Conservation (phyloP, 2,329 filamentous ascomycete genomes). For the Cladosporium sp. region DNA sequence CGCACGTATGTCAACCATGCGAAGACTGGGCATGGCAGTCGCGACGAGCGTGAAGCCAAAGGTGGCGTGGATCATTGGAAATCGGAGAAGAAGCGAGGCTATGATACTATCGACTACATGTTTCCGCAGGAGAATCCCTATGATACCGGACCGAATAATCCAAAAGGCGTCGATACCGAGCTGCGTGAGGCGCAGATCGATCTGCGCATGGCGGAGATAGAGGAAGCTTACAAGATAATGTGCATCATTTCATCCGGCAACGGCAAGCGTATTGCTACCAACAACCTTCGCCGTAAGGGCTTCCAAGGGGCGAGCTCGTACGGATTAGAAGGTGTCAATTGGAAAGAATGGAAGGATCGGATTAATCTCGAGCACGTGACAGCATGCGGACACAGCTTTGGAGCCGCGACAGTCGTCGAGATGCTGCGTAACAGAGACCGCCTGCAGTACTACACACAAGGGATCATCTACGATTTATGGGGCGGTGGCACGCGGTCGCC, state of each 20-base stretch:
- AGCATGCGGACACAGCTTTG: conserved; percentile 63
- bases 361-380: conserved; percentile 57
- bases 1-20: conserved; percentile 57
- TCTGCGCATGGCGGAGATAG: conserved; percentile 59
- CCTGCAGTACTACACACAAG: conserved; percentile 57
- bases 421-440: conserved; percentile 52
- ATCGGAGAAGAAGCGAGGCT: conserved; percentile 24
- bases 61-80: conserved; percentile 24
- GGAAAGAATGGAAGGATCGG: conserved; percentile 53
- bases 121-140: conserved; percentile 52
- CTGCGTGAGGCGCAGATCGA: conserved; percentile 60
- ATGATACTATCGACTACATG: conserved; percentile 50
- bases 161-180: conserved; percentile 56
- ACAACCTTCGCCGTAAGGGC: conserved; percentile 56
- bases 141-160: conserved; percentile 51
- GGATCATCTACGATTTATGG: conserved; percentile 65
- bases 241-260: conserved; percentile 52
- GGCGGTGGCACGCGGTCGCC: conserved; percentile 45
- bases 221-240: conserved; percentile 58
- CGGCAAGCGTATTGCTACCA: conserved; percentile 47
- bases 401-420: conserved; percentile 61
- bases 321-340: conserved; percentile 54
- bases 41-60: conserved; percentile 23
- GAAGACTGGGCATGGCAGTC: conserved; percentile 24
- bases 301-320: conserved; percentile 56